Conservation (phyloP, 768 basidiomycete species). For the Mrakia frigida region DNA sequence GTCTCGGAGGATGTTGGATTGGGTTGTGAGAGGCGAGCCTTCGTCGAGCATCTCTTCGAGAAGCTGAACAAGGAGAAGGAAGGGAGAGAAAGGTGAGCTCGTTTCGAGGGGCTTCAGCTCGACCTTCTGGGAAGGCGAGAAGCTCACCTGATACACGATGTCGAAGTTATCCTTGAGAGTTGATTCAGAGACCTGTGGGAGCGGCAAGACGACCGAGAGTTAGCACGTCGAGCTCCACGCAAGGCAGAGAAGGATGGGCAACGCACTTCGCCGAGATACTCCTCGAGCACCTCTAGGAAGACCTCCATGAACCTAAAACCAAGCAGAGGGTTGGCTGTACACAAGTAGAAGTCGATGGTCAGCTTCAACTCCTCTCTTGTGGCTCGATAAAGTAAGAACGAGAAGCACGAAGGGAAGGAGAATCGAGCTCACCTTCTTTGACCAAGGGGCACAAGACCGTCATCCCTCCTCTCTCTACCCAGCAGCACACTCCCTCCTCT, state of each 20-base stretch:
- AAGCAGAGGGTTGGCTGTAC: conserved; percentile 75
- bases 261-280: conserved; percentile 71
- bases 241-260: neutral
- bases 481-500: conserved; percentile 61
- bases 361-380: neutral
- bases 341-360: neutral
- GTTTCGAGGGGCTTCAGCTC: neutral
- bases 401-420: neutral
- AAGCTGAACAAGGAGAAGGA: conserved; percentile 51
- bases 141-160: conserved; percentile 78
- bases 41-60: conserved; percentile 93
- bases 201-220: neutral
- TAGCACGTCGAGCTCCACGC: neutral
- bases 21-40: conserved; percentile 85
- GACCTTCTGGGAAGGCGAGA: too few relatives aligned
- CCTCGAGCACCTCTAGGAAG: conserved; percentile 72
- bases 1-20: conserved; percentile 80
- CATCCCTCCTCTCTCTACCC: conserved; percentile 69
- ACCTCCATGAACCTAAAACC: conserved; percentile 83
- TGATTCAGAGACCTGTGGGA: conserved; percentile 46
- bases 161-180: conserved; percentile 89
- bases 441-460: conserved; percentile 73
- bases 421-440: conserved; percentile 66
- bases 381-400: too few relatives aligned
- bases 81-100: neutral